A percentile compares a stretch with the other conserved stretches of the same genome.
These are phyloP conservation scores for Talinum fruticosum DNA, from an alignment of 148 eudicot species.

Conservation along the genomic window DNA sequence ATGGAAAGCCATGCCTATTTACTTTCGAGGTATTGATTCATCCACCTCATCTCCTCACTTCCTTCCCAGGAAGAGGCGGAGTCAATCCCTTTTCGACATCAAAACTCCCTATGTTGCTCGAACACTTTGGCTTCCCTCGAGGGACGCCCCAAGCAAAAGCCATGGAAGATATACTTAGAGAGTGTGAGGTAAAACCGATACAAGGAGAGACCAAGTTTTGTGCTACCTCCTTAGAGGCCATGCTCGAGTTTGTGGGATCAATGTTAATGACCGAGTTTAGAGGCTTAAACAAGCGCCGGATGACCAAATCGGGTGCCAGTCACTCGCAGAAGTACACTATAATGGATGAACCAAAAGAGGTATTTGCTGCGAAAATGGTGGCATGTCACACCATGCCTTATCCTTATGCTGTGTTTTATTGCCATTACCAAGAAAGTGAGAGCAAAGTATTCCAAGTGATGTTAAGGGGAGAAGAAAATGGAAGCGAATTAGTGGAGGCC, in stretches of 20 bases:
- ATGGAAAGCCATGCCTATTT: conserved; percentile 38
- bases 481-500: conserved; percentile 28
- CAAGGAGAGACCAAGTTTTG: conserved; percentile 51
- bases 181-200: conserved; percentile 43
- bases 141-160: conserved; percentile 51
- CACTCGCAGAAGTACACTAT: conserved; percentile 35
- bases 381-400: conserved; percentile 72
- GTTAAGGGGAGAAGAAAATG: conserved; percentile 30
- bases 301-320: neutral
- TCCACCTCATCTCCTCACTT: conserved; percentile 35
- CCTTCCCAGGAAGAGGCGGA: conserved; percentile 45
- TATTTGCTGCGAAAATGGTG: conserved; percentile 38
- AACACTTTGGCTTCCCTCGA: conserved; percentile 30
- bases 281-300: conserved; percentile 27
- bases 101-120: conserved; percentile 32
- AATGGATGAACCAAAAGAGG: conserved; percentile 28
- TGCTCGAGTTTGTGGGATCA: conserved; percentile 44
- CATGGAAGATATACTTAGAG: conserved; percentile 45
- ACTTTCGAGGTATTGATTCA: conserved; percentile 34
- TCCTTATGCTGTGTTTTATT: conserved; percentile 57
- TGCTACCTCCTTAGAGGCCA: conserved; percentile 55
- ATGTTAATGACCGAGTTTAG: conserved; percentile 24
- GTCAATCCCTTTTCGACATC: conserved; percentile 37
- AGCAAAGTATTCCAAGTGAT: conserved; percentile 38
- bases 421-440: conserved; percentile 48